These are phyloP conservation scores for Kwoniella sp. DNA, from an alignment of 768 basidiomycete genomes.

Conservation along the genomic window DNA sequence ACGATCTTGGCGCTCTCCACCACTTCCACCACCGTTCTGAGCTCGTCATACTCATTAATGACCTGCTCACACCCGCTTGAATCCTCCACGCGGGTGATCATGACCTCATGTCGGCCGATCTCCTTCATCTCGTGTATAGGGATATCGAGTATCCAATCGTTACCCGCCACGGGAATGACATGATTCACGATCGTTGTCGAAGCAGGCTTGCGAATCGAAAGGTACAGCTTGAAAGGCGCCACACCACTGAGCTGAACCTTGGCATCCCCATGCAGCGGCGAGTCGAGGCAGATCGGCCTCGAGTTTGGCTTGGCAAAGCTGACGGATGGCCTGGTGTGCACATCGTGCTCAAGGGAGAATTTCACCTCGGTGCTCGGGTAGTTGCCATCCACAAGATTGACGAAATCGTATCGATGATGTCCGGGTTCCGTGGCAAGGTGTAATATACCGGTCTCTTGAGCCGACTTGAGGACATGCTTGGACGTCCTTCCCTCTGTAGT, in stretches of 20 bases:
- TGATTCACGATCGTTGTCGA: slow-evolving; percentile 61
- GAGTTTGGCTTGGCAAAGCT: slow-evolving; percentile 65
- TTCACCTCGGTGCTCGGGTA: slow-evolving; percentile 54
- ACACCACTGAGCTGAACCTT: slow-evolving; percentile 76
- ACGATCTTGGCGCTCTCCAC: slow-evolving; percentile 91
- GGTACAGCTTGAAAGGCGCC: slow-evolving; percentile 74
- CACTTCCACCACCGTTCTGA: slow-evolving; percentile 64
- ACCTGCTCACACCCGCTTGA: slow-evolving; percentile 71
- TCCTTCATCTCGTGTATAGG: slow-evolving; percentile 67
- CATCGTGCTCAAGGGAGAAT: slow-evolving; percentile 76
- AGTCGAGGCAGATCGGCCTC: slow-evolving; percentile 67
- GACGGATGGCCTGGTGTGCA: slow-evolving; percentile 73
- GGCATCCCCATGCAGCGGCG: slow-evolving; percentile 59
- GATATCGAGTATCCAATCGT: slow-evolving; percentile 67
- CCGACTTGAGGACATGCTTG: slow-evolving; percentile 32
- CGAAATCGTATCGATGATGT: slow-evolving; percentile 81
- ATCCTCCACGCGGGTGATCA: slow-evolving; percentile 73
- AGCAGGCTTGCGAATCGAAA: slow-evolving; percentile 66
- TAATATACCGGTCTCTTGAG: slow-evolving; percentile 39
- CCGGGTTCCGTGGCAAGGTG: slow-evolving; percentile 64
- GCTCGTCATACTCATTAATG: slow-evolving; percentile 57
- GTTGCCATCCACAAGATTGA: slow-evolving; percentile 77
- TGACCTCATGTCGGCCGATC: slow-evolving; percentile 74
- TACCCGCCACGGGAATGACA: slow-evolving; percentile 41
- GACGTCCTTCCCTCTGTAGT: slow-evolving; percentile 50